Evolutionary conservation across 2,329 filamentous ascomycete genomes (phyloP).

Genomic region (Pyrenochaeta sp.): DNA sequence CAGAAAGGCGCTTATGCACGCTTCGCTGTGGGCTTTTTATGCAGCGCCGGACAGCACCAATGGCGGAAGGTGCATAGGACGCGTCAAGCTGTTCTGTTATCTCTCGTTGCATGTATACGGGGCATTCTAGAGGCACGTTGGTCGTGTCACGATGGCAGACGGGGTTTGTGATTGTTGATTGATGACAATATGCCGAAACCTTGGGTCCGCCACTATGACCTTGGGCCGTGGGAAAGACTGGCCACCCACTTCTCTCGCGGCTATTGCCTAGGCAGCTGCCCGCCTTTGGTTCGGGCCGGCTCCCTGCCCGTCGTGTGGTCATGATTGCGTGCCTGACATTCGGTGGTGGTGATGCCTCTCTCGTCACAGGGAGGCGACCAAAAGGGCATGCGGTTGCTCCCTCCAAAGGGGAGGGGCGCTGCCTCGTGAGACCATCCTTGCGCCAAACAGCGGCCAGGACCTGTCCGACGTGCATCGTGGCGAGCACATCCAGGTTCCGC

Average conservation of each 20-base stretch:
- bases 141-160: conserved; percentile 32
- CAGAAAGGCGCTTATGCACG: conserved; percentile 48
- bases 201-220: conserved; percentile 19
- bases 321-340: conserved; percentile 32
- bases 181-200: conserved; percentile 18
- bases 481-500: conserved; percentile 22
- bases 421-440: conserved; percentile 30
- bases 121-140: conserved; percentile 22
- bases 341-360: conserved; percentile 9
- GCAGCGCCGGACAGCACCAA: conserved; percentile 38
- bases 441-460: conserved; percentile 17
- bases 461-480: conserved; percentile 22
- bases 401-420: too few relatives aligned
- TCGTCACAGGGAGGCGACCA: conserved; percentile 19
- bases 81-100: conserved; percentile 14
- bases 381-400: conserved; percentile 21
- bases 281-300: conserved; percentile 38
- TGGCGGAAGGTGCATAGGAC: conserved; percentile 30
- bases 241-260: conserved; percentile 19
- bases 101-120: conserved; percentile 21
- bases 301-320: conserved; percentile 26
- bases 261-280: conserved; percentile 21
- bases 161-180: conserved; percentile 23
- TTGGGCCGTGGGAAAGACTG: conserved; percentile 9
- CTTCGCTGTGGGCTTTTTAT: conserved; percentile 38